These are phyloP conservation scores for Cocos nucifera DNA, from an alignment of 176 grass and related monocot genomes.

Conservation along the genomic window DNA sequence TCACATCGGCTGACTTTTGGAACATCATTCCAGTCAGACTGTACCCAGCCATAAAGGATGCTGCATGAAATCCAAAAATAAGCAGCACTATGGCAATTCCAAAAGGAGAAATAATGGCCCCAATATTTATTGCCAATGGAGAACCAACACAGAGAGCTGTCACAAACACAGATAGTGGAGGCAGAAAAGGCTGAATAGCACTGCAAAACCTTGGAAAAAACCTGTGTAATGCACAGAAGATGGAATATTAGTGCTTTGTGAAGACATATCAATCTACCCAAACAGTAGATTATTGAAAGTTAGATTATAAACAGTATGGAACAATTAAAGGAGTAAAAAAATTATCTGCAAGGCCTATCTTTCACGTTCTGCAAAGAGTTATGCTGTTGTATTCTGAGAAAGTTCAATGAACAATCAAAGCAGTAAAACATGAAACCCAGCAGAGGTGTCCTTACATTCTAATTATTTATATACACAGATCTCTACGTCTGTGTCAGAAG, in stretches of 20 bases:
- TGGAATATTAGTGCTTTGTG: neutral
- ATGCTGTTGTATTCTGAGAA: too few relatives aligned
- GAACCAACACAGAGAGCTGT: constrained; percentile 92
- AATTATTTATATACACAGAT: too few relatives aligned
- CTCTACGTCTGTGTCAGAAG: too few relatives aligned
- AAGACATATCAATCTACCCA: too few relatives aligned
- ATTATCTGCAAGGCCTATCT: too few relatives aligned
- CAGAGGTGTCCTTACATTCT: too few relatives aligned
- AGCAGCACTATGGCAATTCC: constrained; percentile 70
- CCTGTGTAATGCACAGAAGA: constrained; percentile 27
- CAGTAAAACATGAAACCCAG: too few relatives aligned
- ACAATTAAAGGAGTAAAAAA: too few relatives aligned
- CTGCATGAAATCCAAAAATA: constrained; percentile 66
- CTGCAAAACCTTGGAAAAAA: constrained; percentile 70
- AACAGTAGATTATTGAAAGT: too few relatives aligned
- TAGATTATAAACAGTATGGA: too few relatives aligned
- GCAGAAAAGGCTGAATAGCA: constrained; percentile 90
- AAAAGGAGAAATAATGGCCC: constrained; percentile 72
- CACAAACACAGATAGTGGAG: constrained; percentile 82
- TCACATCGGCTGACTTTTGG: constrained; percentile 49
- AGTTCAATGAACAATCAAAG: too few relatives aligned
- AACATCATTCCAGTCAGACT: constrained; percentile 65
- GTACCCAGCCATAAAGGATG: constrained; percentile 77
- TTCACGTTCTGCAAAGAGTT: too few relatives aligned
- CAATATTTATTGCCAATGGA: constrained; percentile 91